Conservation (phyloP, 495 filamentous ascomycete genomes). For the Hypomontagnella monticulosa region DNA sequence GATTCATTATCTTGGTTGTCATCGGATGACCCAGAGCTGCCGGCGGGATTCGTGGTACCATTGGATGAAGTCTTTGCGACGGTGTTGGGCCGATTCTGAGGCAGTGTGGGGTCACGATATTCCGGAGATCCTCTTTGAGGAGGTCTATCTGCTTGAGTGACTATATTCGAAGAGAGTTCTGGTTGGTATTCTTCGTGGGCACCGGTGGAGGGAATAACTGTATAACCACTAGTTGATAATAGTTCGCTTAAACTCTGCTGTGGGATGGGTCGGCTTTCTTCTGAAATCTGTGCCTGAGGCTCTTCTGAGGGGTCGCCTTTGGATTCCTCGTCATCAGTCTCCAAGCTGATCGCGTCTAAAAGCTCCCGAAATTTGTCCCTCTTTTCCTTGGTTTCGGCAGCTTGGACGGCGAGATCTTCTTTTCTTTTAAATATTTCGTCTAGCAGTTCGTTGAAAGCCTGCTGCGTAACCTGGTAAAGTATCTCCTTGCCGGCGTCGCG, state of each 20-base stretch:
- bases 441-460: slow-evolving; percentile 91
- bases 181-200: background rate
- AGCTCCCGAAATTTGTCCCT: slow-evolving; percentile 64
- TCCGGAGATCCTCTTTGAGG: slow-evolving; percentile 4
- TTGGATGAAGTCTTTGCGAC: slow-evolving; percentile 10
- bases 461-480: slow-evolving; percentile 87
- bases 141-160: background rate
- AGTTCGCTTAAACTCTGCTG: slow-evolving; percentile 60
- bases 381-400: slow-evolving; percentile 67
- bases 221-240: slow-evolving; percentile 61
- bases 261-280: slow-evolving; percentile 28
- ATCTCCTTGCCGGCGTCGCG: slow-evolving; percentile 86
- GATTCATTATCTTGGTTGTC: slow-evolving; percentile 4
- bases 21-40: background rate
- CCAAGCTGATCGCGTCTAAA: slow-evolving; percentile 59
- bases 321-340: slow-evolving; percentile 46
- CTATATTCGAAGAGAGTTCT: background rate
- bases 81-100: slow-evolving; percentile 71
- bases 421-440: slow-evolving; percentile 83
- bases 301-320: slow-evolving; percentile 25
- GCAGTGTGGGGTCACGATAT: slow-evolving; percentile 72
- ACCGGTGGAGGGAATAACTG: slow-evolving; percentile 32
- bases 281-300: slow-evolving; percentile 14
- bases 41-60: background rate
- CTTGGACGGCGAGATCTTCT: slow-evolving; percentile 79